Percentiles rank a stretch among this genome's conserved stretches.
These are phyloP conservation scores for Podila epicladia DNA, from an alignment of 192 early-diverging fungal genomes.

Conservation along the genomic window DNA sequence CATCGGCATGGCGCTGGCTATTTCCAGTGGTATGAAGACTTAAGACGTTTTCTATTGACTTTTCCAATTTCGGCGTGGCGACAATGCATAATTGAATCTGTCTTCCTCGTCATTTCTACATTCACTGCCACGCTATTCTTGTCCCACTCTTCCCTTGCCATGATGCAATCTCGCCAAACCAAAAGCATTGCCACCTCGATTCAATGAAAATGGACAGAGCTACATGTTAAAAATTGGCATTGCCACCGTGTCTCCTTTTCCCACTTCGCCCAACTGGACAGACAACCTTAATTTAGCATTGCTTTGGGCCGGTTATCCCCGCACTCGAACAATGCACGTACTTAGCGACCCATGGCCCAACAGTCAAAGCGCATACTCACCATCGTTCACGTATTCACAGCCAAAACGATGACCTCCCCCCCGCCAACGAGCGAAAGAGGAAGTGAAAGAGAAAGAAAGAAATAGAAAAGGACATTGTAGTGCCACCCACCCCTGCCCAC, in stretches of 20 bases:
- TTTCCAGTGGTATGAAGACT: conserved; percentile 60
- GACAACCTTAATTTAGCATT: conserved; percentile 2
- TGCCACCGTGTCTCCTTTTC: neutral
- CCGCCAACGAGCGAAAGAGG: neutral
- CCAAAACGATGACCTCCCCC: neutral
- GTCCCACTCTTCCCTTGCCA: neutral
- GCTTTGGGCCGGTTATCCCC: conserved; percentile 6
- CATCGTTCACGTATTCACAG: neutral
- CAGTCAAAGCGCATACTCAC: neutral
- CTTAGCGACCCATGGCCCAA: too few relatives aligned
- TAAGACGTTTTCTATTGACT: neutral
- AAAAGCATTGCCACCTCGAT: neutral
- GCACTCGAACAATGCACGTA: neutral
- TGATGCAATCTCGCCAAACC: neutral
- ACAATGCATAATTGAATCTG: neutral
- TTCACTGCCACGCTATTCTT: neutral
- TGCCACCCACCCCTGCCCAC: neutral
- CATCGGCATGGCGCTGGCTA: conserved; percentile 87
- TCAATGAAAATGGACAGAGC: neutral
- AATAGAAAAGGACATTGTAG: neutral
- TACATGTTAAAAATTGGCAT: neutral
- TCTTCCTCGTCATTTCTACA: neutral
- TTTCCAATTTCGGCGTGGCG: neutral
- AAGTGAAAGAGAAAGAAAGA: neutral
- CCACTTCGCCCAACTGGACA: neutral